These are phyloP conservation scores for Groenewaldozyma auringiensis DNA, from an alignment of 1,139 yeast species.

Conservation along the genomic window DNA sequence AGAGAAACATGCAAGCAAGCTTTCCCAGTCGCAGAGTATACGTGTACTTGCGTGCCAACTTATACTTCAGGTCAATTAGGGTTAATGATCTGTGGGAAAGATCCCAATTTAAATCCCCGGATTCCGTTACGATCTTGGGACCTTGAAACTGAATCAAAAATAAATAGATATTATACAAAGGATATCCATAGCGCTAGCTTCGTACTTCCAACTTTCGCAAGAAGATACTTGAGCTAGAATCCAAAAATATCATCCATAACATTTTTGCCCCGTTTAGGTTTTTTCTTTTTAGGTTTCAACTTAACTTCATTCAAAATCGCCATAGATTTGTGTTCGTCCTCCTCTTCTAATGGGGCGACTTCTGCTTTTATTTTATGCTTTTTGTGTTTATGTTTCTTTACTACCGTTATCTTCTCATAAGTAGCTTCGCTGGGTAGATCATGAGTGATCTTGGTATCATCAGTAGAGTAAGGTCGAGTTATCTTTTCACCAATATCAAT, in stretches of 20 bases:
- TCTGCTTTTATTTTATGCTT: not conserved
- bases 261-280: slow-evolving; percentile 20
- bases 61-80: slow-evolving; percentile 97
- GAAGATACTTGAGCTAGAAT: slow-evolving; percentile 21
- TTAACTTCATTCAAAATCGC: not conserved
- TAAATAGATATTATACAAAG: slow-evolving; percentile 66
- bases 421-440: not conserved
- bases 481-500: slow-evolving; percentile 1
- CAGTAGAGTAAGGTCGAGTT: slow-evolving; percentile 1
- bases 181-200: slow-evolving; percentile 72
- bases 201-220: slow-evolving; percentile 84
- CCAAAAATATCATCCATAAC: slow-evolving; percentile 32
- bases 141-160: slow-evolving; percentile 41
- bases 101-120: slow-evolving; percentile 42
- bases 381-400: not conserved
- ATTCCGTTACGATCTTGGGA: slow-evolving; percentile 49
- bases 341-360: not conserved
- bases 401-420: not conserved
- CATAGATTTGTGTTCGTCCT: not conserved
- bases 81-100: slow-evolving; percentile 71
- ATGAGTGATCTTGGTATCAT: not conserved
- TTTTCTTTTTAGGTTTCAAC: slow-evolving; percentile 16
- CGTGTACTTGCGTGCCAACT: slow-evolving; percentile 87
- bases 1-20: slow-evolving; percentile 55
- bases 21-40: slow-evolving; percentile 71